Conservation (phyloP, 441 rosid species). For the Arabidopsis hybrid region DNA sequence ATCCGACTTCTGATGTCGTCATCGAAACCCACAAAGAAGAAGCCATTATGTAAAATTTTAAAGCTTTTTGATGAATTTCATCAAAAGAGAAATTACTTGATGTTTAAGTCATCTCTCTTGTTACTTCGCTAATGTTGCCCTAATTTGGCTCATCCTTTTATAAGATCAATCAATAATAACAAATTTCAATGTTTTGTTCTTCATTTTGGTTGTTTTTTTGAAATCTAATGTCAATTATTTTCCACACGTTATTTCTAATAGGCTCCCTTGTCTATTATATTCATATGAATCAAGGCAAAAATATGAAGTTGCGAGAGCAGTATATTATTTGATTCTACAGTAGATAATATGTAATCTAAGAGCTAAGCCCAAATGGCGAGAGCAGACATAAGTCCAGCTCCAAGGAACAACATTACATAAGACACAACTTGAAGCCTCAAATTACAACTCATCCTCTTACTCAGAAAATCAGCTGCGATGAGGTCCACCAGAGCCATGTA, state of each 20-base stretch:
- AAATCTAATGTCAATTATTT: too few relatives aligned
- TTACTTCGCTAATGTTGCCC: slow-evolving; percentile 8
- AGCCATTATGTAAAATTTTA: slow-evolving; percentile 3
- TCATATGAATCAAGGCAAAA: too few relatives aligned
- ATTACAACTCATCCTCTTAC: slow-evolving; percentile 88
- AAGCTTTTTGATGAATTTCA: not conserved
- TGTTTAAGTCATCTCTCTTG: slow-evolving; percentile 11
- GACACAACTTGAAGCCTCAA: slow-evolving; percentile 75
- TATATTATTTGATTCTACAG: slow-evolving; percentile 15
- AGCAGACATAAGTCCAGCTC: slow-evolving; percentile 78
- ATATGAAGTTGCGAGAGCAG: not conserved
- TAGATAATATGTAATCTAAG: not conserved
- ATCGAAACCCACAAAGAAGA: slow-evolving; percentile 93
- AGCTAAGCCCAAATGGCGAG: slow-evolving; percentile 80
- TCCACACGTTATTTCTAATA: too few relatives aligned
- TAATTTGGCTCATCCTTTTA: not conserved
- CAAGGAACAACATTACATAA: slow-evolving; percentile 76
- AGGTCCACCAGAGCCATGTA: slow-evolving; percentile 93
- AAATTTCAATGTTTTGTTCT: not conserved
- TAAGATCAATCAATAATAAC: slow-evolving; percentile 6
- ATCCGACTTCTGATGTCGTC: slow-evolving; percentile 56
- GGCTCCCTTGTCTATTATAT: too few relatives aligned
- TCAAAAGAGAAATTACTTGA: not conserved
- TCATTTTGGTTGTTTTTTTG: not conserved
- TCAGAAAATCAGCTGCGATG: slow-evolving; percentile 80